Evolutionary conservation across 257 asterid species (phyloP).

Genomic region (Salvia splendens): DNA sequence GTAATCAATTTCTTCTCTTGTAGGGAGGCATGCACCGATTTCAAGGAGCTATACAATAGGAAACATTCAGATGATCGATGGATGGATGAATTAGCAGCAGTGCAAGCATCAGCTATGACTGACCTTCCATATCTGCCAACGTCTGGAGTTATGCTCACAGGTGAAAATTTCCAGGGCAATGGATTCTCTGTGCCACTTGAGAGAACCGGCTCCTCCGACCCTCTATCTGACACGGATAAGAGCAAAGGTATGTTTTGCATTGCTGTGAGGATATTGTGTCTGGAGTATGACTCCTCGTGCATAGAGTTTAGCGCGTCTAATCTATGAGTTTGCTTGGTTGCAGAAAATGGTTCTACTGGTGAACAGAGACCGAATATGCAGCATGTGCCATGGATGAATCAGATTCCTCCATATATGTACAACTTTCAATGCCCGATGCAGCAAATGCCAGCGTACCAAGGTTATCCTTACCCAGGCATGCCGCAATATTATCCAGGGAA

Average conservation of each 20-base stretch:
- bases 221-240: conserved; percentile 48
- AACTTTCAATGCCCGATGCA: conserved; percentile 55
- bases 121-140: conserved; percentile 56
- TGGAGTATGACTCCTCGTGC: neutral
- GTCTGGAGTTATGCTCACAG: conserved; percentile 61
- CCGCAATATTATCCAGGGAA: conserved; percentile 67
- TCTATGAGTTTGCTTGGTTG: conserved; percentile 2
- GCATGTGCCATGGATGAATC: conserved; percentile 83
- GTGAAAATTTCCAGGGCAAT: conserved; percentile 43
- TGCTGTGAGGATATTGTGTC: neutral
- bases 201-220: conserved; percentile 49
- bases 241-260: conserved; percentile 48
- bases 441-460: conserved; percentile 53
- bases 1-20: conserved; percentile 13
- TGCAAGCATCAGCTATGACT: conserved; percentile 57
- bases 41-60: conserved; percentile 76
- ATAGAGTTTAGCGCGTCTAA: conserved; percentile 17
- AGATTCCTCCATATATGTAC: conserved; percentile 71
- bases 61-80: conserved; percentile 79
- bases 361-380: conserved; percentile 50
- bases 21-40: conserved; percentile 75
- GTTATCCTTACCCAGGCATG: conserved; percentile 59
- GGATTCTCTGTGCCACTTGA: conserved; percentile 33
- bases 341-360: conserved; percentile 51
- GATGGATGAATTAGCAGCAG: conserved; percentile 88